Evolutionary conservation across 2,329 filamentous ascomycete species (phyloP).

Genomic region (Lasiodiplodia gonubiensis): DNA sequence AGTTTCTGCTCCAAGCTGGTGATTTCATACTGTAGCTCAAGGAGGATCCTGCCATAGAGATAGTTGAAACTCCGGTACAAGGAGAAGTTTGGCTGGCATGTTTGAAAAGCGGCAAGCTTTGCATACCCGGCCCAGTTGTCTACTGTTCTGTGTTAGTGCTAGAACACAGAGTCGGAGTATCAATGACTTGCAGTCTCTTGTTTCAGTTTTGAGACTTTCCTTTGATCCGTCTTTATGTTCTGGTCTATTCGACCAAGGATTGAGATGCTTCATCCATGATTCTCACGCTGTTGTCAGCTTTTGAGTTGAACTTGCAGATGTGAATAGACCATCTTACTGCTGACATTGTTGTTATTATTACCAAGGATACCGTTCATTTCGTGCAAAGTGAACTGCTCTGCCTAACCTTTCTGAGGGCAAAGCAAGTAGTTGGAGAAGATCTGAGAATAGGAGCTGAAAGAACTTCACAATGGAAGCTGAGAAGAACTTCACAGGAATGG

Average conservation of each 20-base stretch:
- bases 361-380: too few relatives aligned
- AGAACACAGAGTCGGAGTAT: rapidly evolving
- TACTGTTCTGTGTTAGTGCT: not conserved
- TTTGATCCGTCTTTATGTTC: not conserved
- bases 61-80: not conserved
- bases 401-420: too few relatives aligned
- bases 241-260: too few relatives aligned
- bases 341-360: too few relatives aligned
- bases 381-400: too few relatives aligned
- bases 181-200: not conserved
- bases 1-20: not conserved
- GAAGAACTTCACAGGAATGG: too few relatives aligned
- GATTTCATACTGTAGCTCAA: not conserved
- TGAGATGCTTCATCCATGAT: not conserved
- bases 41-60: not conserved
- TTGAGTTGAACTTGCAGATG: too few relatives aligned
- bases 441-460: too few relatives aligned
- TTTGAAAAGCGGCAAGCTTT: not conserved
- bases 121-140: not conserved
- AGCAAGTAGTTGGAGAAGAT: too few relatives aligned
- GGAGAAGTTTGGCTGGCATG: not conserved
- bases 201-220: not conserved
- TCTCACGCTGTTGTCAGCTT: not conserved
- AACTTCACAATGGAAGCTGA: too few relatives aligned
- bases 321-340: too few relatives aligned